Base-by-base conservation (phyloP, 768 basidiomycete species). In the Collybia mongolica region DNA sequence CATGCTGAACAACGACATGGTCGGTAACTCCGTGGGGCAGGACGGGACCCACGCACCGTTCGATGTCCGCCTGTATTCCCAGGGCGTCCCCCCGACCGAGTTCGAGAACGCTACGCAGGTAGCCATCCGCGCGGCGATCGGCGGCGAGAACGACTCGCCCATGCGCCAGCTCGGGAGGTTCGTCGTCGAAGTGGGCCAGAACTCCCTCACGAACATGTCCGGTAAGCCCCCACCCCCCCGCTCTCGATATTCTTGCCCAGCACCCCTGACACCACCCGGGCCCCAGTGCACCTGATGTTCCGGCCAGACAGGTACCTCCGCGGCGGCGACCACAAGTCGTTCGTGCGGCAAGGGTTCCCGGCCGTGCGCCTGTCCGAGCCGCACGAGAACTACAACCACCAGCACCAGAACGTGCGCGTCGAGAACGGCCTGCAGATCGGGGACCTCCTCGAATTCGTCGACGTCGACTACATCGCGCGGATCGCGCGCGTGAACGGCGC, bases 1-100 rank as follows among this genome's bases (percentile, higher is more conserved):
- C 17, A 80, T 80, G 80, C 64, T 80, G 45, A 72, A 80, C 55
- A 81, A 81, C 55, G 80, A 81, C 55, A 81, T 81, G 52, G 76
- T 81, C 5, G 79, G 80, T 1, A 75, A 75, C 44, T 70, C 77
- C 9, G 76, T 72, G 39, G 77, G 62, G 8, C 78, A 80, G 53
- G 73, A 78, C 36, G 74, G 75, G 2, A 67, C 69, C 14, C 60
- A 56, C 19, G 77, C 80, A 49, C 73, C 76, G 7, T 72, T 73
- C 54, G 72, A 72, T 52, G 74, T 81, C 54, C 68, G 80, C 3
- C 72, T 82, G 68, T 82, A 79, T 54, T 68, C 71, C 3, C 71
- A 76, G 39, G 79, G 79, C 6, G 73, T 82, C 28, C 79, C 79
- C 0, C 60, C 72, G 1, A 3, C 11, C 3, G 32, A 32, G 32